Evolutionary conservation across 106 monocot genomes (phyloP).

Genomic region (Iris macrosiphon): DNA sequence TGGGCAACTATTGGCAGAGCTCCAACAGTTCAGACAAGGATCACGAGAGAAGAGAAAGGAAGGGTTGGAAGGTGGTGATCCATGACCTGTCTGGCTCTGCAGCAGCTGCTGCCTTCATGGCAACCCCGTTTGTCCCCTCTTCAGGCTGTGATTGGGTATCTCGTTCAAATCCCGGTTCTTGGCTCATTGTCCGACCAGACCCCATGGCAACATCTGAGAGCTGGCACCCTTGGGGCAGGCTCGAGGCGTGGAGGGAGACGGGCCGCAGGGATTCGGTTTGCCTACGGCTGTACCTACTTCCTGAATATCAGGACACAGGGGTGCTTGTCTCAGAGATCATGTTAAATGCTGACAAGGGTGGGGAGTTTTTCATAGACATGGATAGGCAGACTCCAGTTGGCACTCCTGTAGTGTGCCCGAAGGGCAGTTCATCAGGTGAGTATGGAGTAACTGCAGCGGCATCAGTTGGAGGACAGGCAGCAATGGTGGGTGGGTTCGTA

Average conservation of each 20-base stretch:
- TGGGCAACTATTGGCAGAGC: slow-evolving; percentile 27
- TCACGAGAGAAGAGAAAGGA: slow-evolving; percentile 44
- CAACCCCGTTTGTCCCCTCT: slow-evolving; percentile 83
- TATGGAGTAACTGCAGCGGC: neutral
- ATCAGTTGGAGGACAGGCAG: neutral
- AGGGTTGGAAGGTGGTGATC: slow-evolving; percentile 82
- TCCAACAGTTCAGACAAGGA: slow-evolving; percentile 19
- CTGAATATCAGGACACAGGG: slow-evolving; percentile 47
- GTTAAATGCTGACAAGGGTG: slow-evolving; percentile 53
- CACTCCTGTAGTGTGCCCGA: neutral
- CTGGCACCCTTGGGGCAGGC: slow-evolving; percentile 71
- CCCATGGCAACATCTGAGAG: slow-evolving; percentile 26
- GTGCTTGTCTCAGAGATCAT: slow-evolving; percentile 43
- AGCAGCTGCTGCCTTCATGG: slow-evolving; percentile 75
- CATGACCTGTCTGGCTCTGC: slow-evolving; percentile 85
- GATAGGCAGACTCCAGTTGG: slow-evolving; percentile 26
- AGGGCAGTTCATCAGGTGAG: neutral
- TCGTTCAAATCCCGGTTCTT: slow-evolving; percentile 81
- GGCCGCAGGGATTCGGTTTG: slow-evolving; percentile 33
- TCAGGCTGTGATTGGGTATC: slow-evolving; percentile 57
- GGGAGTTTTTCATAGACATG: slow-evolving; percentile 81
- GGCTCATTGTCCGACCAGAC: slow-evolving; percentile 68
- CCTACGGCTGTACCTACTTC: slow-evolving; percentile 51
- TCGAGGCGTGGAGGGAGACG: slow-evolving; percentile 72
- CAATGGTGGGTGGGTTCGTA: slow-evolving; percentile 43